Conservation (phyloP, 345 rosid genomes). For the Salix udensis region DNA sequence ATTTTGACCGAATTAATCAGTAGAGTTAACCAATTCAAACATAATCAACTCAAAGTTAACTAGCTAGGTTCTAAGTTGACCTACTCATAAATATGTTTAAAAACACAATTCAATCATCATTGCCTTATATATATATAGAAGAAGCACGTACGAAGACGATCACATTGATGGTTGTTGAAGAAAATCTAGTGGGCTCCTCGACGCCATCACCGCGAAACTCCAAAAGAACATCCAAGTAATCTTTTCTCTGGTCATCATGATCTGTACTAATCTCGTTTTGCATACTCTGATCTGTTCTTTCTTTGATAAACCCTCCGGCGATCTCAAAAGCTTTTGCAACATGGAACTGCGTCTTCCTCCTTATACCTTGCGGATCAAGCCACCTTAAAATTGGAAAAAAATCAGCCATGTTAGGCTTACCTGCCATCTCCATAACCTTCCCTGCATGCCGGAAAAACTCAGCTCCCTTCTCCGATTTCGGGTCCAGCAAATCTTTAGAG, state of each 20-base stretch:
- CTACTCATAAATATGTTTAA: too few relatives aligned
- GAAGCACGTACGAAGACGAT: slow-evolving; percentile 56
- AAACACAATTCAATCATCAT: too few relatives aligned
- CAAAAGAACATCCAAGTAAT: slow-evolving; percentile 71
- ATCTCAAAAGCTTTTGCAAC: slow-evolving; percentile 58
- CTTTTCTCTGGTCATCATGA: slow-evolving; percentile 34
- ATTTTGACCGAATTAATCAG: too few relatives aligned
- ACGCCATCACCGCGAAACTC: slow-evolving; percentile 62
- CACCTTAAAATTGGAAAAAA: slow-evolving; percentile 56
- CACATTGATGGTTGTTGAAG: slow-evolving; percentile 57
- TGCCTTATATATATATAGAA: too few relatives aligned
- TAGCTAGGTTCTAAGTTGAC: too few relatives aligned
- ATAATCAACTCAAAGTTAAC: too few relatives aligned
- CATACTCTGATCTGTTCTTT: slow-evolving; percentile 38
- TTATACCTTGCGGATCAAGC: slow-evolving; percentile 75
- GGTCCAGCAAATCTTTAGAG: slow-evolving; percentile 62
- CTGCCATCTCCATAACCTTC: slow-evolving; percentile 74
- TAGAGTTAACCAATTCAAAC: too few relatives aligned
- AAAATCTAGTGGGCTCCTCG: slow-evolving; percentile 44
- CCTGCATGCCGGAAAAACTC: slow-evolving; percentile 60
- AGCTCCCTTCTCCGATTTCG: slow-evolving; percentile 52
- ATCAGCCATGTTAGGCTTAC: slow-evolving; percentile 71
- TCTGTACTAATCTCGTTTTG: neutral
- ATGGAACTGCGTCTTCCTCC: slow-evolving; percentile 59
- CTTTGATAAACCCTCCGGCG: slow-evolving; percentile 52